Conservation (phyloP, 1,284 basidiomycete genomes). For the Moesziomyces globuligerus region DNA sequence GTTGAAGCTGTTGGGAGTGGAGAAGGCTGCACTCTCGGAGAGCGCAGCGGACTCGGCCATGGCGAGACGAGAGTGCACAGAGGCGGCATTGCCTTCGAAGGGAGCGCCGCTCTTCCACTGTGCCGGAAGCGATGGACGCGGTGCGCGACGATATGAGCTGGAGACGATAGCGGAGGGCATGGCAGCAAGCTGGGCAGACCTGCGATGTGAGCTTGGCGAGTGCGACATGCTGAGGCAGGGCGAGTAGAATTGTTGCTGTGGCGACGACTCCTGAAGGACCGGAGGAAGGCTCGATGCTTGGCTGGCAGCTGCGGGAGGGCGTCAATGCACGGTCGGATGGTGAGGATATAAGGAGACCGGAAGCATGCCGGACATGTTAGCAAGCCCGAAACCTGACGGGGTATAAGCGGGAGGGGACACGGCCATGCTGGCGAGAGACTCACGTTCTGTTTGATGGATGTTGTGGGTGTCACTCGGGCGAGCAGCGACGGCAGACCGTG, state of each 20-base stretch:
- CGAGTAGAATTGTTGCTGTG: conserved; percentile 26
- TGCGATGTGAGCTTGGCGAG: conserved; percentile 7
- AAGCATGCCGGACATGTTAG: too few relatives aligned
- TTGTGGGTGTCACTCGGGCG: not conserved
- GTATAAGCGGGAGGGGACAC: not conserved
- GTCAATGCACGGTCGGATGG: too few relatives aligned
- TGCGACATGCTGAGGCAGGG: conserved; percentile 15
- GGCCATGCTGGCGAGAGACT: not conserved
- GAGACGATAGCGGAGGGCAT: not conserved
- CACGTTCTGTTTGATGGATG: conserved; percentile 7
- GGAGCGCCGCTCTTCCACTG: conserved; percentile 16
- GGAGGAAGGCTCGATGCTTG: not conserved
- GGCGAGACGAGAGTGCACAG: conserved; percentile 16
- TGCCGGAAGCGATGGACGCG: conserved; percentile 27
- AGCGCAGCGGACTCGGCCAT: conserved; percentile 7
- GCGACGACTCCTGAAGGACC: conserved; percentile 7
- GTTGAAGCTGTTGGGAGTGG: conserved; percentile 1
- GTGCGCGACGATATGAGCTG: conserved; percentile 5
- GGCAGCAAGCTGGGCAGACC: not conserved
- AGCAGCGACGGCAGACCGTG: not conserved
- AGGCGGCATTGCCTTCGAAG: not conserved
- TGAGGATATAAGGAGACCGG: not conserved
- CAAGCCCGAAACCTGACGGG: not conserved
- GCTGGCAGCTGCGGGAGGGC: conserved; percentile 1
- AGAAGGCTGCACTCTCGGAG: conserved; percentile 13